Conservation (phyloP, 208 protist species). For the Sergeia podlipaevii region DNA sequence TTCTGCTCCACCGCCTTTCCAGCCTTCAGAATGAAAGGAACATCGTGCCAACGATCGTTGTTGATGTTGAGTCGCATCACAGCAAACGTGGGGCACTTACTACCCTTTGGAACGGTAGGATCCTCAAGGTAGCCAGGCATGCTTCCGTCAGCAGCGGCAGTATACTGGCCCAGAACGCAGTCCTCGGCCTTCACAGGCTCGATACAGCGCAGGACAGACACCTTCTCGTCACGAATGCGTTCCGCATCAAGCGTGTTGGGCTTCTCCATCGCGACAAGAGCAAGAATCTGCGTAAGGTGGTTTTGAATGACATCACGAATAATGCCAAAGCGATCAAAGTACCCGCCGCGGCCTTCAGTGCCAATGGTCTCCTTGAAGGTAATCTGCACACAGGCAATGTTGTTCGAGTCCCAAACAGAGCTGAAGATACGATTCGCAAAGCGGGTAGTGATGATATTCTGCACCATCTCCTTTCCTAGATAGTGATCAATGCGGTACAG, state of each 20-base stretch:
- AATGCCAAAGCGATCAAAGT: constrained; percentile 93
- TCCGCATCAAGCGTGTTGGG: constrained; percentile 74
- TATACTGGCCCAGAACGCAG: constrained; percentile 93
- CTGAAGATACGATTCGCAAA: constrained; percentile 93
- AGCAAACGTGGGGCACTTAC: constrained; percentile 89
- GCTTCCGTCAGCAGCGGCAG: constrained; percentile 57
- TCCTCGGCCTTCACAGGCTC: constrained; percentile 54
- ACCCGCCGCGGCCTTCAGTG: constrained; percentile 89
- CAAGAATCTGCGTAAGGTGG: constrained; percentile 92
- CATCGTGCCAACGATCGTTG: constrained; percentile 92
- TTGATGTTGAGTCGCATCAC: constrained; percentile 80
- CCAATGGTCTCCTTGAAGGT: constrained; percentile 94
- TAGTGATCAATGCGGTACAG: constrained; percentile 95
- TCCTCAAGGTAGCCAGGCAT: constrained; percentile 91
- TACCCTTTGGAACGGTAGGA: constrained; percentile 64
- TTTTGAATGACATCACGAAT: constrained; percentile 95
- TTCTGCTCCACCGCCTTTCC: constrained; percentile 90
- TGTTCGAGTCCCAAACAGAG: constrained; percentile 84
- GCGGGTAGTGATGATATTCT: constrained; percentile 91
- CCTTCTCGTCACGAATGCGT: constrained; percentile 91
- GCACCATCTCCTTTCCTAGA: constrained; percentile 94
- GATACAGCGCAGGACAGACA: constrained; percentile 77
- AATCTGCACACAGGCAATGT: constrained; percentile 90
- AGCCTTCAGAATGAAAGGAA: constrained; percentile 92
- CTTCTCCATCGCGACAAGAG: constrained; percentile 92